Conservation (phyloP, 176 grass and related monocot species). For the Themeda triandra region DNA sequence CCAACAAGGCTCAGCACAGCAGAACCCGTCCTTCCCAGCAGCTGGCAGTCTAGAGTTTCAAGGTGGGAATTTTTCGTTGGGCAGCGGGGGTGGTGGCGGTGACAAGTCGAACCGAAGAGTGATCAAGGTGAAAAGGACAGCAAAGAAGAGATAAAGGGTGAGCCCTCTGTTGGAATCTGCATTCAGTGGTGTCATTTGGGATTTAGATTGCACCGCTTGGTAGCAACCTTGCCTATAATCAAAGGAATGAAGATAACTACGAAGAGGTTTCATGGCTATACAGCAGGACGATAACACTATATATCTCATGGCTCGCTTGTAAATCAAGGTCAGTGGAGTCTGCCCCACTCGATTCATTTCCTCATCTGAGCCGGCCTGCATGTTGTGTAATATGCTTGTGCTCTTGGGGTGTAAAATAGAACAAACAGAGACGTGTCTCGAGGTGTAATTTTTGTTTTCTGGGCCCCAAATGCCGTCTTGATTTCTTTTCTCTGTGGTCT, state of each 20-base stretch:
- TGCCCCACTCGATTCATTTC: slow-evolving; percentile 4
- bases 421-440: slow-evolving; percentile 2
- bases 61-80: slow-evolving; percentile 60
- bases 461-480: background rate
- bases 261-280: background rate
- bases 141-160: slow-evolving; percentile 41
- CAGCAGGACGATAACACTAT: background rate
- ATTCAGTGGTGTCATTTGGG: background rate
- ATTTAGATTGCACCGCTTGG: background rate
- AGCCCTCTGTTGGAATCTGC: background rate
- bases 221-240: background rate
- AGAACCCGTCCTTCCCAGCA: slow-evolving; percentile 40
- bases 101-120: slow-evolving; percentile 57
- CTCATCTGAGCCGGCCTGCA: slow-evolving; percentile 1
- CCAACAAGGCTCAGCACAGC: slow-evolving; percentile 37
- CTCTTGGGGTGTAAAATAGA: slow-evolving; percentile 54
- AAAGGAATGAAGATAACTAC: too few species aligned
- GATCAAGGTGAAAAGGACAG: slow-evolving; percentile 45
- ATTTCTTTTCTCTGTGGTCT: background rate
- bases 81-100: slow-evolving; percentile 37
- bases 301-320: slow-evolving; percentile 8
- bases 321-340: slow-evolving; percentile 29
- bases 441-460: slow-evolving; percentile 42
- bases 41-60: slow-evolving; percentile 54
- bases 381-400: slow-evolving; percentile 28